phyloP scores from a whole-genome alignment of 306 rosid species.

The Acacia acuminata region DNA sequence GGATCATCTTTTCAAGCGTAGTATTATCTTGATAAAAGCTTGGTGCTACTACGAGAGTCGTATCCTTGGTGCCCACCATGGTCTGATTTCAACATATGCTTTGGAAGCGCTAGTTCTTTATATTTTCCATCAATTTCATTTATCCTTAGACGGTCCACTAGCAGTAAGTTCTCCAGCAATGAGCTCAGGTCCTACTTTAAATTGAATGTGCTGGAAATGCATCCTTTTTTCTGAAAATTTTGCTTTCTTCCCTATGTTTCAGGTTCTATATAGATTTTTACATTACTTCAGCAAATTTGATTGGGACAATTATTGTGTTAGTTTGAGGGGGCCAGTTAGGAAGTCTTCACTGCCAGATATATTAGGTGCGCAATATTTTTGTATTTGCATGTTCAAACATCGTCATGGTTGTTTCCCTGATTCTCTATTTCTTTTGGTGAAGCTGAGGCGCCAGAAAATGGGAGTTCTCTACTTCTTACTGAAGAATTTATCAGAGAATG shows the following conservation, averaged over 20 bases:
- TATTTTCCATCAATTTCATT: constrained; percentile 76
- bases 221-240: constrained; percentile 27
- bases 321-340: constrained; percentile 83
- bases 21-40: constrained; percentile 78
- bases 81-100: constrained; percentile 90
- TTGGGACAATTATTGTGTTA: constrained; percentile 82
- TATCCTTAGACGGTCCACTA: constrained; percentile 69
- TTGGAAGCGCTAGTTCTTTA: constrained; percentile 84
- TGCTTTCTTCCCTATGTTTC: constrained; percentile 30
- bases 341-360: constrained; percentile 68
- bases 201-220: constrained; percentile 30
- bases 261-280: constrained; percentile 87
- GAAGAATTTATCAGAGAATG: constrained; percentile 74
- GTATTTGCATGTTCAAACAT: constrained; percentile 18
- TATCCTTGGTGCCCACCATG: constrained; percentile 88
- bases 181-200: constrained; percentile 27
- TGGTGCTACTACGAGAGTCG: constrained; percentile 98
- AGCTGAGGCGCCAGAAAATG: constrained; percentile 73
- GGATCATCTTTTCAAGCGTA: constrained; percentile 84
- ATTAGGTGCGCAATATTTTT: constrained; percentile 54
- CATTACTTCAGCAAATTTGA: constrained; percentile 89
- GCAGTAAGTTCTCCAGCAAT: constrained; percentile 59
- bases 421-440: constrained; percentile 33
- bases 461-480: constrained; percentile 55
- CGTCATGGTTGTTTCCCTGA: constrained; percentile 28